Percentiles rank a stretch among this genome's conserved stretches.
phyloP scores from a whole-genome alignment of 257 asterid genomes.

The Lithospermum erythrorhizon region DNA sequence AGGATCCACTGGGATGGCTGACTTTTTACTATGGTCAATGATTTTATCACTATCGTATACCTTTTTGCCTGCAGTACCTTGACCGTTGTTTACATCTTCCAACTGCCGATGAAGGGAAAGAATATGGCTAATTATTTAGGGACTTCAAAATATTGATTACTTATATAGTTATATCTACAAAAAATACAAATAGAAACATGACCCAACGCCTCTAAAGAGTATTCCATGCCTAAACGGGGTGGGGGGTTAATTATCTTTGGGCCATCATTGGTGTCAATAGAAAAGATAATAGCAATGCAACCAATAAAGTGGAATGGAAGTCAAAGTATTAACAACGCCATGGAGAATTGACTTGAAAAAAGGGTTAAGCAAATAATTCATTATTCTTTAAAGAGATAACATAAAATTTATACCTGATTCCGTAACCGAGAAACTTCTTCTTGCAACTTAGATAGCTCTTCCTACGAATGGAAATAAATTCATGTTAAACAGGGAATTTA shows the following conservation, averaged over 20 bases:
- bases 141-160: too few species aligned
- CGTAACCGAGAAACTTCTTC: conserved; percentile 49
- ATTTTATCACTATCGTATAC: conserved; percentile 15
- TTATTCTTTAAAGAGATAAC: conserved; percentile 2
- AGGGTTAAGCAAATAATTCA: background rate
- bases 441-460: conserved; percentile 59
- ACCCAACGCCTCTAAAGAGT: too few species aligned
- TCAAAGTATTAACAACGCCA: background rate
- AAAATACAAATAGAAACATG: too few species aligned
- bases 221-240: too few species aligned
- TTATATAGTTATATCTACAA: too few species aligned
- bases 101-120: conserved; percentile 34
- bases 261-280: too few species aligned
- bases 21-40: conserved; percentile 10
- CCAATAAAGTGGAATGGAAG: background rate
- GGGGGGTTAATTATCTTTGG: too few species aligned
- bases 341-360: conserved; percentile 1
- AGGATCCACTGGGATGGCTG: conserved; percentile 45
- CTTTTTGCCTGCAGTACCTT: conserved; percentile 22
- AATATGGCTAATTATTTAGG: background rate
- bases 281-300: too few species aligned
- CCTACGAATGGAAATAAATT: conserved; percentile 33
- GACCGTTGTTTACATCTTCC: conserved; percentile 46
- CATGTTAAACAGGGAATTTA: background rate
- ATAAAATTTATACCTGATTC: conserved; percentile 32